Conservation (phyloP, 495 filamentous ascomycete genomes). For the Penicillium ucsense region DNA sequence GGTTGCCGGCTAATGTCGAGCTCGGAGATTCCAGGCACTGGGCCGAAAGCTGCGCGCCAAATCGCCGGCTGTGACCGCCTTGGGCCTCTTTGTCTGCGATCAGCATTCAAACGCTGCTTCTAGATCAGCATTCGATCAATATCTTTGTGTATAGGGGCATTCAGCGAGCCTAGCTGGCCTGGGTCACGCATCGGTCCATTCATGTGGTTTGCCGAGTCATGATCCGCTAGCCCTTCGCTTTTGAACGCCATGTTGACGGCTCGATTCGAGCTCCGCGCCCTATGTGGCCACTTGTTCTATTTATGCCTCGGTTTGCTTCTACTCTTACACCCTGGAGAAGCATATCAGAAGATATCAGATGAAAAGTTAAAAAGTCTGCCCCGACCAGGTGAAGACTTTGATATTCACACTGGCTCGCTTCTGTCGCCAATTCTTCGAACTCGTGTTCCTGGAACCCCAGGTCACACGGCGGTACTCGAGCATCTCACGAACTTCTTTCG, state of each 20-base stretch:
- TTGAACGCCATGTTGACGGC: conserved; percentile 19
- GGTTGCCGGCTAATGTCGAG: not conserved
- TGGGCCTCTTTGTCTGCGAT: conserved; percentile 8
- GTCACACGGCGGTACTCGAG: conserved; percentile 60
- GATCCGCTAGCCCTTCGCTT: conserved; percentile 5
- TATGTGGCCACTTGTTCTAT: conserved; percentile 18
- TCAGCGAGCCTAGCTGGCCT: conserved; percentile 5
- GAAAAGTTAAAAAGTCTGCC: conserved; percentile 57
- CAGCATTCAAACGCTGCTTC: not conserved
- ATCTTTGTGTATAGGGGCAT: not conserved
- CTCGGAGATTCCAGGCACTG: conserved; percentile 3
- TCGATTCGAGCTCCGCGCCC: conserved; percentile 18
- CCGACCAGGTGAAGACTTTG: conserved; percentile 63
- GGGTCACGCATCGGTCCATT: not conserved
- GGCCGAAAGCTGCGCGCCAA: conserved; percentile 2
- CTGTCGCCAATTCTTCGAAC: conserved; percentile 86
- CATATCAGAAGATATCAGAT: conserved; percentile 69
- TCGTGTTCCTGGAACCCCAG: conserved; percentile 78
- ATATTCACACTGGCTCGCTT: conserved; percentile 63
- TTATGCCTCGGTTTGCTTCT: conserved; percentile 19
- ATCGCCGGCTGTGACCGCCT: conserved; percentile 9
- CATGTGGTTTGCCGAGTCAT: conserved; percentile 2
- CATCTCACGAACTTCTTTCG: conserved; percentile 80
- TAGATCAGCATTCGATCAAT: too few species aligned
- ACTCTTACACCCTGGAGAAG: conserved; percentile 25